Evolutionary conservation across 768 basidiomycete species (phyloP), one percentile per base, ranked within the genome.

Genomic region (Xanthoconium stramineum): DNA sequence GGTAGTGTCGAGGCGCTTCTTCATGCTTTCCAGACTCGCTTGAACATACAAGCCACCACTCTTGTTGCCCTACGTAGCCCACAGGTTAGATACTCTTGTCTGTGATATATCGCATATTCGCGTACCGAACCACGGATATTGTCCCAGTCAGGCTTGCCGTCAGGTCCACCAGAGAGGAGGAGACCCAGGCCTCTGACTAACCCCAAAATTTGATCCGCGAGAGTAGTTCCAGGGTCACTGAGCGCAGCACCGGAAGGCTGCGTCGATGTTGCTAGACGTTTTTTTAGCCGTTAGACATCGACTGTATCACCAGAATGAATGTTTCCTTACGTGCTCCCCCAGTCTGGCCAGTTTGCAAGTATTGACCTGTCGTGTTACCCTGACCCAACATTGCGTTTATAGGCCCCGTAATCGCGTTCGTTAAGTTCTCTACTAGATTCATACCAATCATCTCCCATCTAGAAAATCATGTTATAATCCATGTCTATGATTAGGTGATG

Each of bases 1-100:
- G 43, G 36, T 42, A 28, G 43, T 47, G 29, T 62, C 33, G 12
- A 62, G 60, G 7, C 60, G 61, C 15, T 55, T 39, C 30, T 44
- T 39, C 47, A 50, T 29, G 20, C 50, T 47, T 46, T 62, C 60
- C 53, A 62, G 36, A 19, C 52, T 58, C 35, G 42, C 50, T 28
- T 62, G 53, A 24, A 62, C 38, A n/a, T 47, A 62, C 42, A 62
- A 42, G 11, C 61, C 60, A 14, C 61, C 57, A 20, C 62, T 56
- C 28, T 47, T 57, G 6, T 46, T 46, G 11, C 53, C 36, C 61
- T 61, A 17, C 3, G 37, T 15, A 35, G 17, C 5, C 8, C 24
- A 15, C 6, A 7, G 14, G 39, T 51, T n/a, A 47, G 53, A 13
- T 11, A 38, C 15, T 17, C 10, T 6, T 3, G 13, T 14, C 2